Evolutionary conservation across 2,329 filamentous ascomycete genomes (phyloP), one percentile per base, ranked within the genome.

Genomic region (Erysiphe pisi): DNA sequence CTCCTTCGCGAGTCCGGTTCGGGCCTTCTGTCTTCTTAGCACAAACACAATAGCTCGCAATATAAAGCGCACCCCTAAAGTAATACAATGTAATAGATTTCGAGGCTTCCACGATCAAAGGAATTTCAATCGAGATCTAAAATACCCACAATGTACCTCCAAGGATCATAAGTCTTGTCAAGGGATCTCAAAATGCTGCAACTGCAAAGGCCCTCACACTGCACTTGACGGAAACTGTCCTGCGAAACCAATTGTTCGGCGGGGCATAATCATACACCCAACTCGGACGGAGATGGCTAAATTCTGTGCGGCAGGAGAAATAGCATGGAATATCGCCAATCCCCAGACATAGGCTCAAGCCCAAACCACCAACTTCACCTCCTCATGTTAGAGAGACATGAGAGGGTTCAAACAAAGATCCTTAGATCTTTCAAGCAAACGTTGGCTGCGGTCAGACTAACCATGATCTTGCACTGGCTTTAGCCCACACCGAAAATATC

Each of bases 401-500:
- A 28, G n/a, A 65, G 16, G 61, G 31, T 4, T 28, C 61, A 65
- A 65, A 31, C 61, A 31, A 65, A 65, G 16, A 65, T 28, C 16
- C 61, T 65, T 28, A 65, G 61, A 65, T 65, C 9, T 31, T 25
- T 31, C 25, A 65, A 36, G n/a, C 61, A 65, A 31, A 31, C 25
- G n/a, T 36, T 28, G 61, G 9, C 7, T 8, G 61, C 7, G 61
- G n/a, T 28, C n/a, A 65, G 61, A 25, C 61, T 36, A 65, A 65
- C 31, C 61, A 65, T 25, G 61, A 65, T 25, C 61, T 65, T 36
- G 61, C 61, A 28, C 61, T 65, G 31, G 61, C 61, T 36, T 65
- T 65, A 65, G 61, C 61, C n/a, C n/a, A 28, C 31, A 16, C 7
- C n/a, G 61, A 65, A 36, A 12, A 28, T 28, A 36, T 25, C 8